A percentile compares a stretch with the other conserved stretches of the same genome.
These are phyloP conservation scores for Coniochaeta prunicola DNA, from an alignment of 2,329 filamentous ascomycete species.

Conservation along the genomic window DNA sequence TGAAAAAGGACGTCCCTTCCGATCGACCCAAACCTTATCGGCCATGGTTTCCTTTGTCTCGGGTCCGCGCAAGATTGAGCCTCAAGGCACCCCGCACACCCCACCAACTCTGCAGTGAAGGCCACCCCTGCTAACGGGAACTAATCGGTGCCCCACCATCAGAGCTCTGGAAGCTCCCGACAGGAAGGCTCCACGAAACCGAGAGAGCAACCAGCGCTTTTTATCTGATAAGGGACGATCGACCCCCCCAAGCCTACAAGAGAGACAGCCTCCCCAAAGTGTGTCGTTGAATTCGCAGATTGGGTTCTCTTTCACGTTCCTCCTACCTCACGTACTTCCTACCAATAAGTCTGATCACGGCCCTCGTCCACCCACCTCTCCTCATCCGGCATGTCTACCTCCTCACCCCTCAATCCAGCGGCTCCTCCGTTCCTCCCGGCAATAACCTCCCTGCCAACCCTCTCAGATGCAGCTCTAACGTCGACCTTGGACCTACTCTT, in stretches of 20 bases:
- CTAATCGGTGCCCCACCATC: not conserved
- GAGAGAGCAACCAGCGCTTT: too few species aligned
- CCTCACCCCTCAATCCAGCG: constrained; percentile 8
- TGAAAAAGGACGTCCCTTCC: not conserved
- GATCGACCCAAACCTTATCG: not conserved
- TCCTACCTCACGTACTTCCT: too few species aligned
- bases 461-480: constrained; percentile 47
- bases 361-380: not conserved
- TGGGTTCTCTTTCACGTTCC: not conserved
- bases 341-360: not conserved
- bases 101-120: not conserved
- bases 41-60: not conserved
- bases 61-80: not conserved
- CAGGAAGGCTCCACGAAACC: not conserved
- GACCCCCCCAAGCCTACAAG: not conserved
- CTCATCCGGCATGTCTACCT: not conserved
- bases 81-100: not conserved
- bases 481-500: constrained; percentile 71
- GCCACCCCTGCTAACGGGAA: not conserved
- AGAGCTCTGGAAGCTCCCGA: not conserved
- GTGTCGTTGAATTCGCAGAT: too few species aligned
- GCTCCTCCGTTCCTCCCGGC: constrained; percentile 42
- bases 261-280: not conserved
- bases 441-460: constrained; percentile 45
- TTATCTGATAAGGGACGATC: not conserved